Evolutionary conservation across 1,139 yeast genomes (phyloP).

Genomic region (Kurtzmaniella quercitrusa): DNA sequence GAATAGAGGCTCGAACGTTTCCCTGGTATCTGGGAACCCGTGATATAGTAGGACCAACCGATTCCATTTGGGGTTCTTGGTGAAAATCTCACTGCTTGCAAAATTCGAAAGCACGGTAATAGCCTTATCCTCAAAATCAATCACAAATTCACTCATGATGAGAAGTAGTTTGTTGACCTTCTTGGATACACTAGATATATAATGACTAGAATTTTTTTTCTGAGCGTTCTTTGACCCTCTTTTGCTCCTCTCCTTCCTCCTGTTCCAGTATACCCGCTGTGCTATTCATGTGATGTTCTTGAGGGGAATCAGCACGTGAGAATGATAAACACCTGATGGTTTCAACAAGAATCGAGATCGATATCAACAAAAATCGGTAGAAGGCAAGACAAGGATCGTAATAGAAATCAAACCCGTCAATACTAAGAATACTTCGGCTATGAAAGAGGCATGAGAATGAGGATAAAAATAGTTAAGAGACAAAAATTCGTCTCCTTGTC

Average conservation of each 20-base stretch:
- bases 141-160: constrained; percentile 2
- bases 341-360: background rate
- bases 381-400: no score
- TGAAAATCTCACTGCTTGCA: constrained; percentile 15
- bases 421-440: no score
- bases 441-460: no score
- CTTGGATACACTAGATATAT: no score
- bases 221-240: no score
- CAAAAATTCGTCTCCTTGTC: no score
- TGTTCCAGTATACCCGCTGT: background rate
- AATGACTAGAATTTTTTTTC: no score
- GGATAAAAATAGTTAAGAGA: no score
- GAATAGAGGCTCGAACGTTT: constrained; percentile 24
- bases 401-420: no score
- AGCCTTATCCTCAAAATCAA: constrained; percentile 19
- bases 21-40: constrained; percentile 42
- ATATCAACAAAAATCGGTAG: no score
- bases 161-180: no score
- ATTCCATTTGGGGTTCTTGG: constrained; percentile 16
- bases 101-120: constrained; percentile 25
- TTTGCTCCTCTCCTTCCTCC: background rate
- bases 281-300: background rate
- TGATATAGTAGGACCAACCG: constrained; percentile 32
- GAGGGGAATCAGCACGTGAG: background rate
- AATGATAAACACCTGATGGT: no score